A percentile compares a stretch with the other conserved stretches of the same genome.
Conservation (phyloP, 208 protist species). For the Trichomonas gallinae region DNA sequence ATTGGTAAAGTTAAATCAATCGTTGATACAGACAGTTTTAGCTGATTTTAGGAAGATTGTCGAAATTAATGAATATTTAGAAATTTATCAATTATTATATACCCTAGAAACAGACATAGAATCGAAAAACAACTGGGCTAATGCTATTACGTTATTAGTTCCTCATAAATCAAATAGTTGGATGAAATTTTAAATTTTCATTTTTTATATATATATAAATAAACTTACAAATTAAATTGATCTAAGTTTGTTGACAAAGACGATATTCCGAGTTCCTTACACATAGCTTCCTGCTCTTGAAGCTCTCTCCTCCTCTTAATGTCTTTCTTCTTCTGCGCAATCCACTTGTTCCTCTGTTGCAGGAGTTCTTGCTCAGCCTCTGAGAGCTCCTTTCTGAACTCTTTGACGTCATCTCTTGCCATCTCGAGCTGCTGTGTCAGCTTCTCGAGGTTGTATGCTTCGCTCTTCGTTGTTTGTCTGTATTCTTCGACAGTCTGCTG, state of each 20-base stretch:
- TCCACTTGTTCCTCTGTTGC: not conserved
- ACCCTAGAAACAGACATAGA: not conserved
- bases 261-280: not conserved
- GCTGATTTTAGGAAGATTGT: not conserved
- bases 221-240: not conserved
- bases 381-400: not conserved
- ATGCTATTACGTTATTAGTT: not conserved
- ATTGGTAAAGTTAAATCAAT: not conserved
- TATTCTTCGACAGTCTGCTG: not conserved
- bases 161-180: not conserved
- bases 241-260: not conserved
- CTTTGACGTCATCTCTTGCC: not conserved
- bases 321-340: not conserved
- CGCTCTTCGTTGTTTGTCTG: not conserved
- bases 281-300: not conserved
- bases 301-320: not conserved
- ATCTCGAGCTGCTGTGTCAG: not conserved
- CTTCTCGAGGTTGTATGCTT: not conserved
- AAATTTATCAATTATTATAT: not conserved
- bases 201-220: too few relatives aligned
- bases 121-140: not conserved
- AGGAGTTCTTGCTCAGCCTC: not conserved
- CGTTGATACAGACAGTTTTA: not conserved
- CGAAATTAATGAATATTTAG: not conserved
- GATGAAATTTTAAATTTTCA: too few relatives aligned